Conservation (phyloP, 2,329 filamentous ascomycete species). For the Celoporthe dispersa region DNA sequence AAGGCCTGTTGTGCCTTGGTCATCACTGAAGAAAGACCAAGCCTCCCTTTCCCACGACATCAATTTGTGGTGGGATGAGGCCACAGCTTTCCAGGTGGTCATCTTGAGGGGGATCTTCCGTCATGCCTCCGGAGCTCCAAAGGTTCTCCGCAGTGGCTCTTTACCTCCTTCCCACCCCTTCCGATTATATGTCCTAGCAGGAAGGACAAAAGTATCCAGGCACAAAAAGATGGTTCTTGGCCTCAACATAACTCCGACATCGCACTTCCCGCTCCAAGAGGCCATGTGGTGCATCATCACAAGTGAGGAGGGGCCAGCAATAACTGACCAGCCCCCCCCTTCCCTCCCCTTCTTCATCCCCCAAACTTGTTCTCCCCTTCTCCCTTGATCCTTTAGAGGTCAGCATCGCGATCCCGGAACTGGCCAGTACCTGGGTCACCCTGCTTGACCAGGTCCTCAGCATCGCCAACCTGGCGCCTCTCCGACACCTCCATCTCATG, state of each 20-base stretch:
- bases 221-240: background rate
- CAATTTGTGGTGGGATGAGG: background rate
- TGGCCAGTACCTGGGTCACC: constrained; percentile 25
- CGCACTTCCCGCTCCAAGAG: background rate
- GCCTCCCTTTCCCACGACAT: background rate
- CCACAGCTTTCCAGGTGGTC: background rate
- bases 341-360: too few relatives aligned
- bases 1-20: background rate
- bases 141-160: background rate
- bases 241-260: background rate
- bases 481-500: constrained; percentile 72
- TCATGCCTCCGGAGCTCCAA: background rate
- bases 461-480: constrained; percentile 88
- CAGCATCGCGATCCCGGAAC: constrained; percentile 30
- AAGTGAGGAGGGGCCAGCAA: background rate
- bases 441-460: constrained; percentile 73
- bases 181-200: background rate
- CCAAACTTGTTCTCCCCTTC: background rate
- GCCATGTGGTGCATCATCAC: background rate
- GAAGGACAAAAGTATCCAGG: background rate
- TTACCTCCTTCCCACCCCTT: background rate
- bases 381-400: constrained; percentile 39
- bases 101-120: background rate
- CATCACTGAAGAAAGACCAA: background rate
- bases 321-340: background rate